Base-by-base conservation (phyloP, 495 filamentous ascomycete species). In the Chaetomidium leptoderma region DNA sequence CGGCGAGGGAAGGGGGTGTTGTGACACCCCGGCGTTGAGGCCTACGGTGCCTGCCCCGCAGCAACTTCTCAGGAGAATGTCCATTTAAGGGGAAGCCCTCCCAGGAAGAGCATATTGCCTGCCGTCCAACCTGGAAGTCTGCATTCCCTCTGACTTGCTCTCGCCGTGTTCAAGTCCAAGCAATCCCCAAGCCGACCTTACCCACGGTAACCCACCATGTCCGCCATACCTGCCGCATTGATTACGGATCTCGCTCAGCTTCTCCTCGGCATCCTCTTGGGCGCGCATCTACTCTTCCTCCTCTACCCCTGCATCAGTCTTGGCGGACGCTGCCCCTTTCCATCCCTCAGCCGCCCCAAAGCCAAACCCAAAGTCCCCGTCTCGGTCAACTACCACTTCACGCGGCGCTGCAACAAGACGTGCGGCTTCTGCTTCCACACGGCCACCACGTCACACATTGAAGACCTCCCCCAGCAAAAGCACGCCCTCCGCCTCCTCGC, bases 401-500 rank as follows among this genome's bases (percentile, higher is more conserved):
- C 76, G 0, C 72, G 78, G 11, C 69, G 72, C 63, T 82, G 79
- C 66, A 83, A 83, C 63, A 71, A 79, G 10, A 57, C 51, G 11
- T 82, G 81, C 55, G 74, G 66, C 29, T 83, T 83, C 65, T 83
- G 80, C 58, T 83, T 84, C 71, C 81, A 84, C 63, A 84, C 81
- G 1, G 78, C 74, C n/a, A 62, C 77, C 13, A 55, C 60, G 6
- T 51, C 44, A 10, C 47, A 63, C 56, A 66, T 79, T 7, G 67
- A 67, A 6, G 37, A 67, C 9, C 66, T 72, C 14, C 62, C 64
- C 1, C 61, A 74, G 3, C 75, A 76, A 45, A 75, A 80, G 56
- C 60, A 57, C 9, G 81, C 72, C 14, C 70, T 83, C 16, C 61
- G 44, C 5, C 75, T 84, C 5, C 72, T 84, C 17, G 61, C 63